Conservation (phyloP, 352 stramenopile genomes). For the Aphanomyces stellatus region DNA sequence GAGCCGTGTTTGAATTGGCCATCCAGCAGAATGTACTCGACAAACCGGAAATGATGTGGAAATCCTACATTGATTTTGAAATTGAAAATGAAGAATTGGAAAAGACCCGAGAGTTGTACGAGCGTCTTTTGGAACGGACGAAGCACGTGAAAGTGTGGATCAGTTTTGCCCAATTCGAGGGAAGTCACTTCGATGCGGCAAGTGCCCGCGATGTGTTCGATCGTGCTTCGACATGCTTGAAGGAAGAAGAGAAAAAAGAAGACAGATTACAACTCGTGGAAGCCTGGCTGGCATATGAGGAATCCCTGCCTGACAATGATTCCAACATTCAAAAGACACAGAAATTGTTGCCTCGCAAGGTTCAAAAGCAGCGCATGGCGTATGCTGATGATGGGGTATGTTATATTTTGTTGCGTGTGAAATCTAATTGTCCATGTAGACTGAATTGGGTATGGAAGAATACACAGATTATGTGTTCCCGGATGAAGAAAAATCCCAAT, state of each 20-base stretch:
- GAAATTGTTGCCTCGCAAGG: slow-evolving; percentile 89
- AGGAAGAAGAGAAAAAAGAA: slow-evolving; percentile 87
- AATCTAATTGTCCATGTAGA: slow-evolving; percentile 28
- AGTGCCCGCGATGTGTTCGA: slow-evolving; percentile 85
- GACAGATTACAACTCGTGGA: slow-evolving; percentile 96
- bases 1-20: slow-evolving; percentile 96
- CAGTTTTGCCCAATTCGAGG: slow-evolving; percentile 86
- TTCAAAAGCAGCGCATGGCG: slow-evolving; percentile 95
- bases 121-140: slow-evolving; percentile 94
- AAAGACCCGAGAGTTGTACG: slow-evolving; percentile 89
- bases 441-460: slow-evolving; percentile 91
- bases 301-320: slow-evolving; percentile 37
- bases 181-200: slow-evolving; percentile 34
- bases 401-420: slow-evolving; percentile 11
- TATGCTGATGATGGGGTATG: slow-evolving; percentile 85
- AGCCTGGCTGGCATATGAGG: slow-evolving; percentile 93
- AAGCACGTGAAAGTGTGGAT: slow-evolving; percentile 97
- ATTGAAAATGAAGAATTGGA: slow-evolving; percentile 78
- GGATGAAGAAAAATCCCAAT: slow-evolving; percentile 92
- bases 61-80: slow-evolving; percentile 99
- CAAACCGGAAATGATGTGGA: slow-evolving; percentile 99
- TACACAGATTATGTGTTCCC: slow-evolving; percentile 99
- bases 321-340: slow-evolving; percentile 76
- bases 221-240: slow-evolving; percentile 87
- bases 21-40: slow-evolving; percentile 93